Conservation (phyloP, 371 early-diverging fungal genomes). For the Hamiltosporidium magnivora region DNA sequence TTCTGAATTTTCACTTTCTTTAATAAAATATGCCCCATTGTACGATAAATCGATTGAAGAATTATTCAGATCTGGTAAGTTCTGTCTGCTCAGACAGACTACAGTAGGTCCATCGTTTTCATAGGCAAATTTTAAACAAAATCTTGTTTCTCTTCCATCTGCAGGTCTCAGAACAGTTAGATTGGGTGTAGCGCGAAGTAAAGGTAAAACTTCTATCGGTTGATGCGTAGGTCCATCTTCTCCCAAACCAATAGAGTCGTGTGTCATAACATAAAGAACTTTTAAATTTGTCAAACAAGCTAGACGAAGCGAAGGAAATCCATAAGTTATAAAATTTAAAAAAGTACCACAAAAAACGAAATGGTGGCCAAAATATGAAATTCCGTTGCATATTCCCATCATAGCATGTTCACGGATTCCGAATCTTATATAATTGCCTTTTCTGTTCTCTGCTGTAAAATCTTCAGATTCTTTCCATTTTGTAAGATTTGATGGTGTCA, state of each 20-base stretch:
- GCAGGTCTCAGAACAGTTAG: conserved; percentile 74
- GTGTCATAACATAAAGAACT: conserved; percentile 87
- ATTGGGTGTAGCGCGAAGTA: conserved; percentile 82
- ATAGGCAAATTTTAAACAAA: conserved; percentile 38
- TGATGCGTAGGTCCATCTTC: conserved; percentile 99
- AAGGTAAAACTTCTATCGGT: conserved; percentile 86
- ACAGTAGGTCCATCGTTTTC: conserved; percentile 65
- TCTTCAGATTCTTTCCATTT: conserved; percentile 78
- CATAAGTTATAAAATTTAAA: conserved; percentile 77
- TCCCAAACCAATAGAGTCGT: conserved; percentile 89
- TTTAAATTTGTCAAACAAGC: conserved; percentile 72
- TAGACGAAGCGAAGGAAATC: conserved; percentile 74
- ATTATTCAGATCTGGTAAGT: conserved; percentile 72
- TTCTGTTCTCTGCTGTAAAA: conserved; percentile 60
- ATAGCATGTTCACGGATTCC: conserved; percentile 98
- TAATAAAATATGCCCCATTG: conserved; percentile 44
- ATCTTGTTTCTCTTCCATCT: conserved; percentile 74
- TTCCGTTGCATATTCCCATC: conserved; percentile 86
- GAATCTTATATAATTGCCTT: conserved; percentile 78
- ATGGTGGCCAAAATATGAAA: conserved; percentile 67
- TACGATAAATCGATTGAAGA: conserved; percentile 62
- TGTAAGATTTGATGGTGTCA: conserved; percentile 87
- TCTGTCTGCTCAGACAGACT: conserved; percentile 79
- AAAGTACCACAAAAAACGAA: conserved; percentile 85
- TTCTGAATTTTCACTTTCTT: conserved; percentile 45